These are phyloP conservation scores for Candida michaelii DNA, from an alignment of 805 yeast species.

Conservation along the genomic window DNA sequence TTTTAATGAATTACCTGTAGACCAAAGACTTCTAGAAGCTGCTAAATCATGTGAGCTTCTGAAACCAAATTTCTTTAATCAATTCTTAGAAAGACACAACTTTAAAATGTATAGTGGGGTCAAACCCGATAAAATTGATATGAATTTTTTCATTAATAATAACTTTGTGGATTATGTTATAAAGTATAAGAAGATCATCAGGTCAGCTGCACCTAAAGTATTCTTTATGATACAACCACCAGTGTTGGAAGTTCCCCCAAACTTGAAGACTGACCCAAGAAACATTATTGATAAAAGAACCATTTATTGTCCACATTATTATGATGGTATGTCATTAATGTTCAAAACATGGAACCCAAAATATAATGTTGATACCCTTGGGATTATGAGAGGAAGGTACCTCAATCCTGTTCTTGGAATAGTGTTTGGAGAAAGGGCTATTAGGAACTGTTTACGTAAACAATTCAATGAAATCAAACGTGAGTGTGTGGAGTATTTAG, in stretches of 20 bases:
- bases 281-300: slow-evolving; percentile 60
- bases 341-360: slow-evolving; percentile 82
- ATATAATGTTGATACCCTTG: slow-evolving; percentile 86
- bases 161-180: slow-evolving; percentile 65
- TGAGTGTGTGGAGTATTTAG: slow-evolving; percentile 65
- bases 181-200: slow-evolving; percentile 47
- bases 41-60: slow-evolving; percentile 23
- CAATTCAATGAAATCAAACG: slow-evolving; percentile 66
- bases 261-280: slow-evolving; percentile 46
- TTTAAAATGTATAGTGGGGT: slow-evolving; percentile 21
- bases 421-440: slow-evolving; percentile 79
- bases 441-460: slow-evolving; percentile 65
- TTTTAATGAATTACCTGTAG: slow-evolving; percentile 24
- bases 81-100: slow-evolving; percentile 34
- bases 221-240: slow-evolving; percentile 79
- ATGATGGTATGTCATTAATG: slow-evolving; percentile 93
- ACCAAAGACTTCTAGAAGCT: slow-evolving; percentile 24
- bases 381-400: slow-evolving; percentile 79
- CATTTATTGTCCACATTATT: slow-evolving; percentile 84
- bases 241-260: slow-evolving; percentile 75
- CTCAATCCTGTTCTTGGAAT: slow-evolving; percentile 68
- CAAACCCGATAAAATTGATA: slow-evolving; percentile 36
- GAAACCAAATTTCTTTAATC: slow-evolving; percentile 33
- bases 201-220: slow-evolving; percentile 43
- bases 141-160: slow-evolving; percentile 58